Evolutionary conservation across 2,329 filamentous ascomycete genomes (phyloP).

Genomic region (Stagonosporopsis rhizophila): DNA sequence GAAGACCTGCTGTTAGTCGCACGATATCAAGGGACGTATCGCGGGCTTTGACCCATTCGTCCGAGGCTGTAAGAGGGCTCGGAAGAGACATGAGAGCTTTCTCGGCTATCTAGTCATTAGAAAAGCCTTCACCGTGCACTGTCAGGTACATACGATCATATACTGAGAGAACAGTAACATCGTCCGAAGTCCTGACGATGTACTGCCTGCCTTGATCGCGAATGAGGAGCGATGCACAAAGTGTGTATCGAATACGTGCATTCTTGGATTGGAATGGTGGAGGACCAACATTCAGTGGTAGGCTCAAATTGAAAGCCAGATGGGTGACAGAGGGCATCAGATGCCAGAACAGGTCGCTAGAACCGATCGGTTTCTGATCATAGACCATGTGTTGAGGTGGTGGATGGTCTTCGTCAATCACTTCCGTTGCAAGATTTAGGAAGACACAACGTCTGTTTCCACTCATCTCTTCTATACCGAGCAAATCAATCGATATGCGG

Average conservation of each 20-base stretch:
- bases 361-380: slow-evolving; percentile 48
- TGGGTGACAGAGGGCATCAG: slow-evolving; percentile 56
- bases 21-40: slow-evolving; percentile 54
- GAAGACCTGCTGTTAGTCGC: slow-evolving; percentile 60
- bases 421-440: slow-evolving; percentile 59
- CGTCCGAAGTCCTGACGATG: slow-evolving; percentile 58
- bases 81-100: slow-evolving; percentile 62
- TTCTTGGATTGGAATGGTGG: slow-evolving; percentile 62
- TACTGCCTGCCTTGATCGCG: slow-evolving; percentile 58
- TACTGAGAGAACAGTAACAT: slow-evolving; percentile 60
- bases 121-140: not conserved
- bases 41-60: slow-evolving; percentile 54
- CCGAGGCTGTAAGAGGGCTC: slow-evolving; percentile 59
- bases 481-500: slow-evolving; percentile 59
- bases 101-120: slow-evolving; percentile 50
- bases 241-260: slow-evolving; percentile 59
- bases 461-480: slow-evolving; percentile 61
- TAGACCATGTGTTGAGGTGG: slow-evolving; percentile 60
- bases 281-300: slow-evolving; percentile 62
- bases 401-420: slow-evolving; percentile 59
- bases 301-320: slow-evolving; percentile 60
- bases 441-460: slow-evolving; percentile 57
- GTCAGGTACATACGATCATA: slow-evolving; percentile 57
- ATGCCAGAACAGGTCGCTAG: slow-evolving; percentile 56
- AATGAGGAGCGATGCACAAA: slow-evolving; percentile 57